Evolutionary conservation across 2,329 filamentous ascomycete species (phyloP).

Genomic region (Xylaria sp.): DNA sequence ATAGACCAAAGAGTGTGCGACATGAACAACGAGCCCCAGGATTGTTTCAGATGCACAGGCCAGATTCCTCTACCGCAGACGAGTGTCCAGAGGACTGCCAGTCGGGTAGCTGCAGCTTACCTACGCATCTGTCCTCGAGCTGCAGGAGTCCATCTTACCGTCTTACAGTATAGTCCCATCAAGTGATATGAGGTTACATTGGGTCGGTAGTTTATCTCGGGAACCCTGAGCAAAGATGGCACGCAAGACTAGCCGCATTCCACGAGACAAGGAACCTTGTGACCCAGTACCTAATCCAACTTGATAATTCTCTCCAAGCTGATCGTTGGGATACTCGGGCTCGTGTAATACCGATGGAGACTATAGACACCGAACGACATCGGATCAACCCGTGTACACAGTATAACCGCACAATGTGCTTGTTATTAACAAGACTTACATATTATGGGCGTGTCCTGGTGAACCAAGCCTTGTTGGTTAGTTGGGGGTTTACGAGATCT

Average conservation of each 20-base stretch:
- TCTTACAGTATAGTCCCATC: constrained; percentile 36
- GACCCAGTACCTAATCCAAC: constrained; percentile 16
- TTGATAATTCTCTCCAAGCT: constrained; percentile 25
- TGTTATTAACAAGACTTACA: constrained; percentile 6
- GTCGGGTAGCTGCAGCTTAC: constrained; percentile 35
- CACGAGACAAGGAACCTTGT: constrained; percentile 16
- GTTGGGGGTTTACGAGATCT: not conserved
- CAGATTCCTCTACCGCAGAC: constrained; percentile 20
- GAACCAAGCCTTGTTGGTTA: not conserved
- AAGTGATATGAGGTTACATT: constrained; percentile 40
- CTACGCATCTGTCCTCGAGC: constrained; percentile 30
- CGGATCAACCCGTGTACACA: not conserved
- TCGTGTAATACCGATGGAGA: constrained; percentile 6
- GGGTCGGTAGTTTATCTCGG: constrained; percentile 35
- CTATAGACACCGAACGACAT: constrained; percentile 9
- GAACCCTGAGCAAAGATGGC: constrained; percentile 33
- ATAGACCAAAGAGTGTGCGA: constrained; percentile 27
- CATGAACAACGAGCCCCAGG: constrained; percentile 23
- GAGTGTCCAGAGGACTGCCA: constrained; percentile 23
- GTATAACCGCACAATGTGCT: constrained; percentile 1
- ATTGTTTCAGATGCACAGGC: constrained; percentile 35
- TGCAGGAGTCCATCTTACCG: constrained; percentile 33
- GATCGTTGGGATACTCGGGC: not conserved
- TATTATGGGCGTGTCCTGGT: not conserved
- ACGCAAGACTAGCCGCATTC: constrained; percentile 34